Base-by-base conservation (phyloP, 352 stramenopile species). In the Globisporangium apiculatum region DNA sequence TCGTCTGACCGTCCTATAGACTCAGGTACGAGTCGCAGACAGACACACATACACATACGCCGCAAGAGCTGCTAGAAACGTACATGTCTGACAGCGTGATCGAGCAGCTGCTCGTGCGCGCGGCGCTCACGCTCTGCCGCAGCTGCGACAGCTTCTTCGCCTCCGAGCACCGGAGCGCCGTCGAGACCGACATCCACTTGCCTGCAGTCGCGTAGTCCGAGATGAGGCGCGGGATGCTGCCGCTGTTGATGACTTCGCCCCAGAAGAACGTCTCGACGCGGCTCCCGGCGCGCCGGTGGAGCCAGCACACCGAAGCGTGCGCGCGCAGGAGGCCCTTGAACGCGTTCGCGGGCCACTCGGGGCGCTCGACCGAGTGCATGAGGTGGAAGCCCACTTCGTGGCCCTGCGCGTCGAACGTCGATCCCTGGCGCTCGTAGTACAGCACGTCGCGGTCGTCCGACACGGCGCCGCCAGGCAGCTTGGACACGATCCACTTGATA, bases 381-480 rank as follows among this genome's bases (percentile, higher is more conserved):
- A 74, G 46, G 15, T 78, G 69, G 47, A 76, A 83, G 0, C 60
- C 73, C 60, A 80, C 69, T 1, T 71, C 64, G 11, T 69, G 69
- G 2, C 69, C 68, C 0, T 65, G 54, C 2, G 66, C 63, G 12
- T 78, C 68, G 0, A 63, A 55, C 2, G 78, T 65, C 11, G 74
- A 54, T 7, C 71, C 71, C 61, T 72, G 68, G 48, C 76, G 76
- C 60, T 83, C 73, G 40, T 76, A 80, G 57, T 72, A 76, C 48
- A 73, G 75, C 38, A 79, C 55, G 35, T 80, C 73, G 9, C 71
- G 73, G 53, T 83, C 71, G 57, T 57, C 61, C 4, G 62, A 55
- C 1, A 83, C 60, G 11, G 62, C 40, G 0, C 68, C 64, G 11
- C 71, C 57, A 3, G 60, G 61, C 17, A 66, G 36, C 15, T 72